A percentile compares a stretch with the other conserved stretches of the same genome.
These are phyloP conservation scores for Musa acuminata DNA, from an alignment of 176 grass and related monocot species.

Conservation along the genomic window DNA sequence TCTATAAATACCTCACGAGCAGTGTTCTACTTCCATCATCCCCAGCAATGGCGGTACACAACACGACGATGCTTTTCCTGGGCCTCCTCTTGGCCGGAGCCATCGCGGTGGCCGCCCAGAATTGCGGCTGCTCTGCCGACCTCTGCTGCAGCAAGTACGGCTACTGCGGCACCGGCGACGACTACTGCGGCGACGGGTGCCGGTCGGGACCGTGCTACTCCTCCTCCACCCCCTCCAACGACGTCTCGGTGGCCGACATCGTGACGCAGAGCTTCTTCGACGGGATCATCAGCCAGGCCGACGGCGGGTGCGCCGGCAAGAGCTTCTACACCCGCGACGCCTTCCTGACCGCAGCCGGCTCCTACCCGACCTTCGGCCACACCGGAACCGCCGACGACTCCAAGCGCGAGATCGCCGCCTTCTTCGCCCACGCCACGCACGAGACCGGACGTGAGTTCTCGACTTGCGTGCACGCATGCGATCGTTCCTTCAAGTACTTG, in stretches of 20 bases:
- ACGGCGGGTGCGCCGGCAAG: constrained; percentile 32
- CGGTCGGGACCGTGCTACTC: not conserved
- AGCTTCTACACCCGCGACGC: constrained; percentile 68
- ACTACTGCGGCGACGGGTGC: constrained; percentile 12
- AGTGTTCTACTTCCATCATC: no score
- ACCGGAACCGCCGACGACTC: constrained; percentile 52
- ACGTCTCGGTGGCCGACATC: not conserved
- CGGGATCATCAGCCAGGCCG: not conserved
- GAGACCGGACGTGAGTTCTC: constrained; percentile 62
- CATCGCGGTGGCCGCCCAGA: not conserved
- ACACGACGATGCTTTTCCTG: not conserved
- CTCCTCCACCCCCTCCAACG: not conserved
- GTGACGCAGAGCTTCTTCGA: constrained; percentile 8
- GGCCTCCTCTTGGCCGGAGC: not conserved
- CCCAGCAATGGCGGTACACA: no score
- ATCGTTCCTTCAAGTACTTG: no score
- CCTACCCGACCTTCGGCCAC: constrained; percentile 41
- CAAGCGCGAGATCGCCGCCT: constrained; percentile 75
- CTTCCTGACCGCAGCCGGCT: constrained; percentile 42
- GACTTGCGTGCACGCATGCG: not conserved
- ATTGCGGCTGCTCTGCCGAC: constrained; percentile 7
- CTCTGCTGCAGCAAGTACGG: constrained; percentile 12
- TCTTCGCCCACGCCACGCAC: constrained; percentile 70
- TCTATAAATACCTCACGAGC: no score
- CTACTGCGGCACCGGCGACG: constrained; percentile 10